Conservation (phyloP, 768 basidiomycete species). For the Trametes maxima region DNA sequence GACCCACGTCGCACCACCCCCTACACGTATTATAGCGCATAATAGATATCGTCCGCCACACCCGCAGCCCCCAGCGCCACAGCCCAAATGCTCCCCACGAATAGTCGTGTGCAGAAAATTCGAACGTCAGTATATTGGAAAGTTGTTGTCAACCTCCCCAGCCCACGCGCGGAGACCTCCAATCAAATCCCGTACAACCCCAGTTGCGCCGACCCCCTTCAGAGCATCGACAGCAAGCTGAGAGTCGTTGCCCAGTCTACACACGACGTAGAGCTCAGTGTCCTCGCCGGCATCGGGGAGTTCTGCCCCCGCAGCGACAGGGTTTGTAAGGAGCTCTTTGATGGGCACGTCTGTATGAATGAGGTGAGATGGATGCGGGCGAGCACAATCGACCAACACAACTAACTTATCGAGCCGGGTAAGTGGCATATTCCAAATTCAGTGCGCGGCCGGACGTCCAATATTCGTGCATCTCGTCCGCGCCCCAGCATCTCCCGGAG, state of each 20-base stretch:
- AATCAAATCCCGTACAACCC: slow-evolving; percentile 64
- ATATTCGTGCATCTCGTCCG: slow-evolving; percentile 38
- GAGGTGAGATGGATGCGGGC: neutral
- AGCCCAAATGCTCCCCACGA: neutral
- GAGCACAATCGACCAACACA: neutral
- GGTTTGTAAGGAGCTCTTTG: slow-evolving; percentile 60
- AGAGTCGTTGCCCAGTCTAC: slow-evolving; percentile 92
- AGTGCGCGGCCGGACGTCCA: slow-evolving; percentile 78
- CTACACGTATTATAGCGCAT: slow-evolving; percentile 8
- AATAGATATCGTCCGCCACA: neutral
- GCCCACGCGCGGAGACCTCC: slow-evolving; percentile 88
- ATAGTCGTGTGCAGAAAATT: too few species aligned
- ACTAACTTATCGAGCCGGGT: slow-evolving; percentile 71
- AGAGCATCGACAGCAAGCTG: slow-evolving; percentile 80
- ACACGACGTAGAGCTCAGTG: slow-evolving; percentile 59
- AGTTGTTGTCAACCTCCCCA: slow-evolving; percentile 65
- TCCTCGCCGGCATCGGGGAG: slow-evolving; percentile 25
- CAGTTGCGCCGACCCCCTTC: slow-evolving; percentile 36
- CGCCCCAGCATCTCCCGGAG: slow-evolving; percentile 42
- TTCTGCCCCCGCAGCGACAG: slow-evolving; percentile 37
- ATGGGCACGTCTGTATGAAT: slow-evolving; percentile 71
- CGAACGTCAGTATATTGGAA: slow-evolving; percentile 71
- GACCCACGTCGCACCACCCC: neutral
- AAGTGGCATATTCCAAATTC: slow-evolving; percentile 90
- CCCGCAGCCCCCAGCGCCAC: neutral